Evolutionary conservation across 2,329 filamentous ascomycete genomes (phyloP).

Genomic region (Talaromyces sp.): DNA sequence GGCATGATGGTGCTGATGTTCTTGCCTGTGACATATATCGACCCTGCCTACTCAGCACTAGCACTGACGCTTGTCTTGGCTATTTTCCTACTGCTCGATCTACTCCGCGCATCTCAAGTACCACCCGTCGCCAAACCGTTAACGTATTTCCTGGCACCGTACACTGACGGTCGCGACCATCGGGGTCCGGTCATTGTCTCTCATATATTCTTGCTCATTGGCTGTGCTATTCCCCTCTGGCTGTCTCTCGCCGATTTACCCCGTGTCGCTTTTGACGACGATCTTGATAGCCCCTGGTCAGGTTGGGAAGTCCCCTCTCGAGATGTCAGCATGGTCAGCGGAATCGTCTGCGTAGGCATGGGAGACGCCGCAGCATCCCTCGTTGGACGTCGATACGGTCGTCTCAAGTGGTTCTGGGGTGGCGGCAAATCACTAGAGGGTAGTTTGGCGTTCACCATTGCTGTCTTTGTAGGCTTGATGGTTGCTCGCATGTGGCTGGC

Average conservation of each 20-base stretch:
- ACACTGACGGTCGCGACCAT: slow-evolving; percentile 90
- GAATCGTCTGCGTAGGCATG: slow-evolving; percentile 90
- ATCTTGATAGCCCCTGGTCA: slow-evolving; percentile 48
- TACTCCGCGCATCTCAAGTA: slow-evolving; percentile 85
- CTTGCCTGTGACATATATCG: slow-evolving; percentile 78
- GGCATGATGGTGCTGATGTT: slow-evolving; percentile 98
- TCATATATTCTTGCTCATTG: slow-evolving; percentile 92
- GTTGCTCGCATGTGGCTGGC: slow-evolving; percentile 70
- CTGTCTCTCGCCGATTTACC: slow-evolving; percentile 70
- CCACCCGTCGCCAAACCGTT: slow-evolving; percentile 84
- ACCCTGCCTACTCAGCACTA: slow-evolving; percentile 77
- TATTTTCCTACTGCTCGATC: slow-evolving; percentile 82
- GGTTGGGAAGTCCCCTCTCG: slow-evolving; percentile 73
- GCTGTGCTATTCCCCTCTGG: slow-evolving; percentile 94
- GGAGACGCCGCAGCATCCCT: slow-evolving; percentile 91
- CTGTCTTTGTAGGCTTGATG: slow-evolving; percentile 72
- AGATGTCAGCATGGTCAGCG: slow-evolving; percentile 86
- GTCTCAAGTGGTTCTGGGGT: slow-evolving; percentile 91
- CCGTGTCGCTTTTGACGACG: slow-evolving; percentile 44
- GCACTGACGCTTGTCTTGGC: slow-evolving; percentile 76
- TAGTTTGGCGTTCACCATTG: slow-evolving; percentile 71
- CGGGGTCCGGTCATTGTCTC: slow-evolving; percentile 91
- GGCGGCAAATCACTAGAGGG: slow-evolving; percentile 95
- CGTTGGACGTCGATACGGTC: slow-evolving; percentile 80
- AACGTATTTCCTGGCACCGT: slow-evolving; percentile 82